Conservation (phyloP, 306 rosid species). For the Trifolium repens region DNA sequence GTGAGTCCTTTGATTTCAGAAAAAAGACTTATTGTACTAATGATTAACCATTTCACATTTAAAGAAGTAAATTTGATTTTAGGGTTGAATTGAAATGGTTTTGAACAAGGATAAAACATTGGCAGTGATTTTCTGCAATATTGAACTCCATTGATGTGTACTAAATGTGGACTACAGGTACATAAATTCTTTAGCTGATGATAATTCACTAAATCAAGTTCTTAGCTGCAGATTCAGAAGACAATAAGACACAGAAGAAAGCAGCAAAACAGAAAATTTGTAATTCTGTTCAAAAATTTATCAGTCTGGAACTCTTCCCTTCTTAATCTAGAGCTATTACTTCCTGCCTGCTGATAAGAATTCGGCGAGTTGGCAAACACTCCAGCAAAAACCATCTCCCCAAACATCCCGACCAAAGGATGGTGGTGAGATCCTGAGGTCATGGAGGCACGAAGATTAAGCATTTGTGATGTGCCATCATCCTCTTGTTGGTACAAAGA, state of each 20-base stretch:
- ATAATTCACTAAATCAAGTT: conserved; percentile 22
- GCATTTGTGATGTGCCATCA: conserved; percentile 54
- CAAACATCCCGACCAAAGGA: conserved; percentile 70
- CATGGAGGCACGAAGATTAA: conserved; percentile 49
- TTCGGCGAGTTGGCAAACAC: conserved; percentile 76
- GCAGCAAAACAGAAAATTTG: conserved; percentile 83
- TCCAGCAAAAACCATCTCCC: conserved; percentile 72
- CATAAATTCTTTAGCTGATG: conserved; percentile 11
- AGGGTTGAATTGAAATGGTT: background rate
- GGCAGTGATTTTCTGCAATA: background rate
- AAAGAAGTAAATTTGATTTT: background rate
- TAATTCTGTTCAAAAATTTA: conserved; percentile 80
- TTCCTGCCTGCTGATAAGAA: conserved; percentile 57
- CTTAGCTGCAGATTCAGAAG: conserved; percentile 52
- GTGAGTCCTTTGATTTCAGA: too few relatives aligned
- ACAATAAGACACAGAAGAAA: conserved; percentile 77
- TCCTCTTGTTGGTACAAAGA: conserved; percentile 53
- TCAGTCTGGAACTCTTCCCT: conserved; percentile 86
- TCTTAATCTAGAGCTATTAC: conserved; percentile 66
- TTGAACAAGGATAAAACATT: background rate
- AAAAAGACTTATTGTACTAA: too few relatives aligned
- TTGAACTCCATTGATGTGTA: conserved; percentile 1
- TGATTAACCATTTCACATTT: background rate
- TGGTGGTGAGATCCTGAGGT: conserved; percentile 53
- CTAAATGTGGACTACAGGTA: background rate